Base-by-base conservation (phyloP, 2,329 filamentous ascomycete species). In the Hymenoscyphus fraxineus region DNA sequence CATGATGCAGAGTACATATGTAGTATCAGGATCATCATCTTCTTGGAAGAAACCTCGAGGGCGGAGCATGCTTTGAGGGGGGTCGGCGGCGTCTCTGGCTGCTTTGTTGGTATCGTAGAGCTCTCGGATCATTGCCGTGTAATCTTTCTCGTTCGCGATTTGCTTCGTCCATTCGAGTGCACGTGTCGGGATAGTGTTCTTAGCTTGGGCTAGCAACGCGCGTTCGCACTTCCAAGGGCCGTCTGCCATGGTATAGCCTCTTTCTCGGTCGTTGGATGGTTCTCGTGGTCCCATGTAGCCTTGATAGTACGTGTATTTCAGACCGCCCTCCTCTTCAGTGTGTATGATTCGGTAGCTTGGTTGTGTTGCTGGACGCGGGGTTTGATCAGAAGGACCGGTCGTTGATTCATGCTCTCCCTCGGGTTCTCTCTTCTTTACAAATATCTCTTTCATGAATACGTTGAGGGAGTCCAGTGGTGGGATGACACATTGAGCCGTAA, bases 401-500 rank as follows among this genome's bases (percentile, higher is more conserved):
- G 35, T 6, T 35, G 35, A 35, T 6, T 6, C 35, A 35, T 35
- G 35, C 6, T 35, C 35, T 35, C 9, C 35, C 6, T 35, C 9
- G 35, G 4, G 35, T 6, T 35, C 35, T 27, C 27, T 27, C 27
- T 27, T 27, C 27, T 27, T 27, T 27, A 27, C 27, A 27, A 27
- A 27, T 27, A 27, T 27, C 27, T 27, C 27, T 27, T 35, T 35
- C 35, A 35, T 35, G 35, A 35, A 35, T 35, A 35, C 9, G 7
- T 51, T 51, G 7, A 51, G 15, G 3, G 19, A n/a, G n/a, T 40
- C 39, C 7, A 44, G 47, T 47, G 62, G 63, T 39, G 65, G 63
- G 13, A 67, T 68, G 15, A 38, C 56, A 44, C 63, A 64, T 22
- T 61, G 38, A 16, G 55, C 16, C 10, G 65, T 68, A 39, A 39